Base-by-base conservation (phyloP, 192 early-diverging fungal genomes). In the Rhizoclosmatium globosum region DNA sequence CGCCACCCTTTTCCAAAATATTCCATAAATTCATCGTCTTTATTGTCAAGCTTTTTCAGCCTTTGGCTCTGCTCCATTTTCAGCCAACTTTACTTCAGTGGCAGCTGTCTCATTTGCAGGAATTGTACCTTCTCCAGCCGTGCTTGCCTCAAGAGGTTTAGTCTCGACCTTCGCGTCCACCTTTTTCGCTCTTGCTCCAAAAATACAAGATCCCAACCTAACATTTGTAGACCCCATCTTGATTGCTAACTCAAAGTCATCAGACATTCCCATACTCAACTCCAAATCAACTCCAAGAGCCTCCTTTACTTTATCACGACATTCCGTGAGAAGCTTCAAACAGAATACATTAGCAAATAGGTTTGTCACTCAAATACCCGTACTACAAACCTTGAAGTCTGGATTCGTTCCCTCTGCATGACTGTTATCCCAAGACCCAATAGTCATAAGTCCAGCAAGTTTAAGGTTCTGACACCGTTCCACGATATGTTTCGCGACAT, bases 261-360 rank as follows among this genome's bases (percentile, higher is more conserved):
- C 93, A 38, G 96, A 98, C 98, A 99, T 99, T 47, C 98, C 98
- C 96, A 98, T 97, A 82, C 94, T 95, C 64, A 97, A 84, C 83
- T 95, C 94, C 53, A 98, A 80, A 9, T 78, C 74, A 39, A 42
- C 58, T 9, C 62, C 19, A 83, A 71, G 59, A 11, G 44, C 77
- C 56, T 64, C 42, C 2, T 74, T 44, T 3, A 74, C 38, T 23
- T 38, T 9, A 46, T 60, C 60, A 59, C 73, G 60, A 53, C 59
- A 74, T 4, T 74, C 60, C 7, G 19, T n/a, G 7, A 74, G 60
- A 9, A 19, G 23, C 73, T 74, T 47, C 4, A n/a, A n/a, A n/a
- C n/a, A n/a, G 19, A 53, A 39, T n/a, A 56, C 0, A 31, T 38
- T 73, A 58, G 59, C 9, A 0, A n/a, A 31, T 31, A 31, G 31